Evolutionary conservation across 192 early-diverging fungal genomes (phyloP), one percentile per base, ranked within the genome.

Genomic region (Dissophora ornata): DNA sequence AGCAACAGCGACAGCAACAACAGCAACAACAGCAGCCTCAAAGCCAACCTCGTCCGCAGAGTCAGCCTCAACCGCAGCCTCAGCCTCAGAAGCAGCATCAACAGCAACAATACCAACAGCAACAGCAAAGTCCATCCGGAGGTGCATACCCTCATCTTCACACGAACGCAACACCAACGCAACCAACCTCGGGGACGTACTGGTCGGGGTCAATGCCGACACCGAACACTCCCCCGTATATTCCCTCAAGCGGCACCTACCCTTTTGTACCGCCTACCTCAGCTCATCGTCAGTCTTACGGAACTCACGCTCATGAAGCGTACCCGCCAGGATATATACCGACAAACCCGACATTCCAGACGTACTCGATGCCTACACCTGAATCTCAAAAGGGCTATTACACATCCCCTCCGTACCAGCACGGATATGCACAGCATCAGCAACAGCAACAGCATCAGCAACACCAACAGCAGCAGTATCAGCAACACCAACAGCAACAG

Each of bases 21-120:
- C 64, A 56, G 18, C 53, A 42, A 9, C 53, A 48, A 25, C 63
- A 54, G 12, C 32, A 58, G 42, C 26, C 22, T 13, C 56, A 57
- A 42, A 9, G 18, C n/a, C 36, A 41, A 4, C 26, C 55, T 34
- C 64, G 36, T 21, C 44, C 36, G 0, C 36, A 52, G 21, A 12
- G 22, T 54, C 62, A 55, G 0, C 38, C 55, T 30, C 32, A 49
- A 49, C 25, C 48, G 4, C 67, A 61, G 13, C 36, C 36, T 12
- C 57, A 61, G 22, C 12, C 40, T 28, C 48, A 61, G 26, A 45
- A 68, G 47, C 66, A 58, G n/a, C n/a, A n/a, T n/a, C n/a, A n/a
- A n/a, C n/a, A n/a, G n/a, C n/a, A n/a, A n/a, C n/a, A n/a, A n/a
- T n/a, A n/a, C n/a, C n/a, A n/a, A 59, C 56, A 32, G n/a, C 22